A percentile compares a stretch with the other conserved stretches of the same genome.
These are phyloP conservation scores for Septoria linicola DNA, from an alignment of 2,329 filamentous ascomycete genomes.

Conservation along the genomic window DNA sequence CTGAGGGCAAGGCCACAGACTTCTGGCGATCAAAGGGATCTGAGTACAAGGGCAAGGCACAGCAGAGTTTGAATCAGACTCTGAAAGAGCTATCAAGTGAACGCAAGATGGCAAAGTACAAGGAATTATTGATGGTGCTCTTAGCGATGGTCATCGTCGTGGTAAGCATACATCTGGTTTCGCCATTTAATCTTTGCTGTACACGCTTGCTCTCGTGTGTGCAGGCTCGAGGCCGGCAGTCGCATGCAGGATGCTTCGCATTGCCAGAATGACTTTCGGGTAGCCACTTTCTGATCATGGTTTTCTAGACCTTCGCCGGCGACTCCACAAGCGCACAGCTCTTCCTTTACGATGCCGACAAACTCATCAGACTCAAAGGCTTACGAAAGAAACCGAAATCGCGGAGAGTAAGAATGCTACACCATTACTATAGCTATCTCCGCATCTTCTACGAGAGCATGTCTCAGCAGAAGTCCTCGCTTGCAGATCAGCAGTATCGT, in stretches of 20 bases:
- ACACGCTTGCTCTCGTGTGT: no score
- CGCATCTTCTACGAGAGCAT: slow-evolving; percentile 14
- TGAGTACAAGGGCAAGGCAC: neutral
- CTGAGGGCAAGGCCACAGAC: neutral
- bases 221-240: no score
- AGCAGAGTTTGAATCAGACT: neutral
- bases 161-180: neutral
- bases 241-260: no score
- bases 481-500: neutral
- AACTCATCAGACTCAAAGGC: slow-evolving; percentile 5
- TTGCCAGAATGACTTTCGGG: no score
- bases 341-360: slow-evolving; percentile 10
- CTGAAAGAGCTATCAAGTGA: neutral
- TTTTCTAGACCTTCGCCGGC: neutral
- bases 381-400: slow-evolving; percentile 5
- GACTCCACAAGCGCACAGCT: neutral
- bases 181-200: no score
- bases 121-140: slow-evolving; percentile 10
- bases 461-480: neutral
- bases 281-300: no score
- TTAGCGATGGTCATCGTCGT: slow-evolving; percentile 4
- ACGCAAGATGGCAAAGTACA: neutral
- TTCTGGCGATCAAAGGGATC: neutral
- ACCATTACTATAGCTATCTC: slow-evolving; percentile 8
- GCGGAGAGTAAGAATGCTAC: slow-evolving; percentile 8